Evolutionary conservation across 345 rosid genomes (phyloP).

Genomic region (Euphorbia tirucalli): DNA sequence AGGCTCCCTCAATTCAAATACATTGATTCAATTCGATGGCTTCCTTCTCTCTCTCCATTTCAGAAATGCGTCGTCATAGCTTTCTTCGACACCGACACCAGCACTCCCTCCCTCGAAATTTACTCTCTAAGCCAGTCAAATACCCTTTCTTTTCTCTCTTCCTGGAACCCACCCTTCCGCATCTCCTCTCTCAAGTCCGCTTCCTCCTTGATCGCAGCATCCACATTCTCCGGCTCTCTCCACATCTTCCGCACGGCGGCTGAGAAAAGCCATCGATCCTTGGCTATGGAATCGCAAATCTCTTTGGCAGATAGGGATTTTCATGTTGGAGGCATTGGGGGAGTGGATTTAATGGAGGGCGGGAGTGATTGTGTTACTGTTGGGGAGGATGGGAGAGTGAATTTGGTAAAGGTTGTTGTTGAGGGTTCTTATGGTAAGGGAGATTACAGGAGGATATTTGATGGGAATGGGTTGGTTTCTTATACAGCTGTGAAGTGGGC

Average conservation of each 20-base stretch:
- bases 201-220: slow-evolving; percentile 43
- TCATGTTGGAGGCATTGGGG: slow-evolving; percentile 53
- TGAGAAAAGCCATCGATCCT: slow-evolving; percentile 24
- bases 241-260: slow-evolving; percentile 39
- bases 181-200: slow-evolving; percentile 56
- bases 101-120: slow-evolving; percentile 53
- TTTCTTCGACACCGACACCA: slow-evolving; percentile 49
- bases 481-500: slow-evolving; percentile 84
- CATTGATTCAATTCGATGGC: slow-evolving; percentile 80
- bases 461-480: slow-evolving; percentile 69
- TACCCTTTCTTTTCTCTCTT: slow-evolving; percentile 31
- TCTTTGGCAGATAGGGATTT: slow-evolving; percentile 37
- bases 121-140: slow-evolving; percentile 38
- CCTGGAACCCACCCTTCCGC: slow-evolving; percentile 60
- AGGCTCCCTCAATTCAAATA: slow-evolving; percentile 56
- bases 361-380: slow-evolving; percentile 64
- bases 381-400: slow-evolving; percentile 50
- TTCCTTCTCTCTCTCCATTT: slow-evolving; percentile 68
- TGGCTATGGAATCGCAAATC: slow-evolving; percentile 31
- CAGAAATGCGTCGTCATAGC: slow-evolving; percentile 55
- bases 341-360: slow-evolving; percentile 64
- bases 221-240: slow-evolving; percentile 56
- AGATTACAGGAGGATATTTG: slow-evolving; percentile 49
- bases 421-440: slow-evolving; percentile 34
- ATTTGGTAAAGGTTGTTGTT: slow-evolving; percentile 40